These are phyloP conservation scores for Nakaseomyces sp. DNA, from an alignment of 1,139 yeast genomes.

Conservation along the genomic window DNA sequence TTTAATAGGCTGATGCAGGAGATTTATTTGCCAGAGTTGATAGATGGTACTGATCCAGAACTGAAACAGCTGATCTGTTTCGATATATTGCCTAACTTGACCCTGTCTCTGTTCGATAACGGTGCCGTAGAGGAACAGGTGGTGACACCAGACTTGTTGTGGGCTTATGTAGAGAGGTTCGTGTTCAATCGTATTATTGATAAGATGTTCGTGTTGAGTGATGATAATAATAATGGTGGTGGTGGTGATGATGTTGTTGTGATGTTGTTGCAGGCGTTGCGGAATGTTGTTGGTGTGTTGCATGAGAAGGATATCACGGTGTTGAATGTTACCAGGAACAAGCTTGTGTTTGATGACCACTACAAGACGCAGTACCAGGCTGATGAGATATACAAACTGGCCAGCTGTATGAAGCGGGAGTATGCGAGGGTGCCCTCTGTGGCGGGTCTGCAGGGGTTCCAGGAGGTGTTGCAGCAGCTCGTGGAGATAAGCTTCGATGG, in stretches of 20 bases:
- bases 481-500: slow-evolving; percentile 1
- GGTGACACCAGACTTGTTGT: background rate
- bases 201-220: too few species aligned
- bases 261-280: background rate
- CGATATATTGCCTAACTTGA: slow-evolving; percentile 13
- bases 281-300: background rate
- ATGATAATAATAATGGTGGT: too few species aligned
- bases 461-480: slow-evolving; percentile 2
- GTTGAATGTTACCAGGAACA: background rate
- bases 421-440: background rate
- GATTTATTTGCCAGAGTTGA: slow-evolving; percentile 18
- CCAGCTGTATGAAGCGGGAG: background rate
- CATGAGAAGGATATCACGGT: background rate
- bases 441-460: slow-evolving; percentile 4
- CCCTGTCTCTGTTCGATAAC: background rate
- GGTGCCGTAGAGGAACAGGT: too few species aligned
- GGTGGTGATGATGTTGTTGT: background rate
- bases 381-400: slow-evolving; percentile 1
- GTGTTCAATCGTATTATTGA: slow-evolving; percentile 2
- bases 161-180: slow-evolving; percentile 2
- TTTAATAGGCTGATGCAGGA: slow-evolving; percentile 12
- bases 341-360: background rate
- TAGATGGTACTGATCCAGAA: slow-evolving; percentile 15
- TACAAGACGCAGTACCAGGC: slow-evolving; percentile 2
- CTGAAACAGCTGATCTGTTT: slow-evolving; percentile 16